A percentile compares a stretch with the other conserved stretches of the same genome.
Evolutionary conservation across 495 filamentous ascomycete species (phyloP).

Genomic region (Aspergillus mulundensis): DNA sequence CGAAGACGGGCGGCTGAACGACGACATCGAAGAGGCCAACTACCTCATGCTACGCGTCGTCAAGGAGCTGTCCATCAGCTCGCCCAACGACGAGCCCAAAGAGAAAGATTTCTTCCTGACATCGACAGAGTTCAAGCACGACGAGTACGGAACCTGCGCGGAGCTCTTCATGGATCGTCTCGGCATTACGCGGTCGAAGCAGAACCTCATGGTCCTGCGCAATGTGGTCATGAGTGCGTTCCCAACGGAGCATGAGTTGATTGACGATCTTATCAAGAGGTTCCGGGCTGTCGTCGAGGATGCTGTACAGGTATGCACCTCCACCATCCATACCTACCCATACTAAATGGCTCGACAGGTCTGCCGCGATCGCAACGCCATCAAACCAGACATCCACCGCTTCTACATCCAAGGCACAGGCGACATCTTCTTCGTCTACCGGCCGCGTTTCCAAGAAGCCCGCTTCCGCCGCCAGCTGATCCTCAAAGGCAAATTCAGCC

Average conservation of each 20-base stretch:
- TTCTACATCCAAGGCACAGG: neutral
- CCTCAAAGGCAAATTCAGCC: neutral
- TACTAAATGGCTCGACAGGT: neutral
- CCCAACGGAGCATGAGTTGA: constrained; percentile 31
- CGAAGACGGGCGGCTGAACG: constrained; percentile 33
- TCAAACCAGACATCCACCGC: constrained; percentile 1
- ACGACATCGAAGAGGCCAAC: constrained; percentile 48
- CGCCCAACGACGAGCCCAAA: constrained; percentile 31
- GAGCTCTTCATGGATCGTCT: constrained; percentile 36
- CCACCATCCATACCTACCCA: neutral
- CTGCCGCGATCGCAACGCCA: neutral
- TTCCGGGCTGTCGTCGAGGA: too few relatives aligned
- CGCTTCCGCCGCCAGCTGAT: neutral
- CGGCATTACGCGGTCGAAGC: constrained; percentile 21
- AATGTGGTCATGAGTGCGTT: constrained; percentile 43
- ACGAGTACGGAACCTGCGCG: constrained; percentile 39
- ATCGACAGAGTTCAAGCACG: constrained; percentile 33
- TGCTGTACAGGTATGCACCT: too few relatives aligned
- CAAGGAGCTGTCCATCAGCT: constrained; percentile 33
- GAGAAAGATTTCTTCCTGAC: constrained; percentile 39
- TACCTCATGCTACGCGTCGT: constrained; percentile 44
- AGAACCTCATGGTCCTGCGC: constrained; percentile 36
- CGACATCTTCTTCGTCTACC: neutral
- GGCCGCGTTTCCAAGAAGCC: constrained; percentile 1
- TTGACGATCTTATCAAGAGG: constrained; percentile 17